Base-by-base conservation (phyloP, 1,139 yeast species). In the Taiozyma onychis region DNA sequence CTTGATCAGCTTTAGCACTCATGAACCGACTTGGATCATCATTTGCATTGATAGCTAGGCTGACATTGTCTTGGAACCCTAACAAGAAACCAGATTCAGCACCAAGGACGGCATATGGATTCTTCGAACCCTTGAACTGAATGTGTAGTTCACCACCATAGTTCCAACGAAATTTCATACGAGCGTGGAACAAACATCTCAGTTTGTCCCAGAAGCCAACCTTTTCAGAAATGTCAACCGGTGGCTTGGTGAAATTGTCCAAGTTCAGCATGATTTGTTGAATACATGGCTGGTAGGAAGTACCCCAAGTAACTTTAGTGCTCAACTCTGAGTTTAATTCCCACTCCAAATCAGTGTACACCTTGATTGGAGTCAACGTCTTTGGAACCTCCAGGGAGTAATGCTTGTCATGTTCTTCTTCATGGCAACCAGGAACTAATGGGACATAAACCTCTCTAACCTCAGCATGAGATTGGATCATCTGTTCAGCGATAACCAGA, bases 301-400 rank as follows among this genome's bases (percentile, higher is more conserved):
- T 83, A 30, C 96, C 95, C 96, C 97, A 90, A 0, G 88, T 81
- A 43, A 88, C 81, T 39, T 88, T 72, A 0, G 95, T 80, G 0
- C 93, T 83, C 9, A 68, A 66, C 21, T 73, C 70, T 0, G 95
- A 78, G 50, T 75, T 73, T 42, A 87, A 74, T 16, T 72, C 73
- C 53, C 88, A 74, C 13, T 72, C 68, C 55, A 89, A 64, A 51
- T 83, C 83, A 0, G 90, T 78, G 61, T 73, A 88, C 50, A 87
- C 69, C 63, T 91, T 90, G 43, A 89, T 83, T 0, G 95, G 75
- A 0, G 95, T 78, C 45, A 91, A 72, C 0, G 97, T 85, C 55
- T 93, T 83, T 39, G 89, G 84, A 11, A 91, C 83, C 21, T 76
- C 76, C 41, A 90, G 65, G 2, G 83, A 74, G 59, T 85, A 85